Evolutionary conservation across 225 moss, liverwort and hornwort genomes (phyloP).

Genomic region (Marchantia paleacea): DNA sequence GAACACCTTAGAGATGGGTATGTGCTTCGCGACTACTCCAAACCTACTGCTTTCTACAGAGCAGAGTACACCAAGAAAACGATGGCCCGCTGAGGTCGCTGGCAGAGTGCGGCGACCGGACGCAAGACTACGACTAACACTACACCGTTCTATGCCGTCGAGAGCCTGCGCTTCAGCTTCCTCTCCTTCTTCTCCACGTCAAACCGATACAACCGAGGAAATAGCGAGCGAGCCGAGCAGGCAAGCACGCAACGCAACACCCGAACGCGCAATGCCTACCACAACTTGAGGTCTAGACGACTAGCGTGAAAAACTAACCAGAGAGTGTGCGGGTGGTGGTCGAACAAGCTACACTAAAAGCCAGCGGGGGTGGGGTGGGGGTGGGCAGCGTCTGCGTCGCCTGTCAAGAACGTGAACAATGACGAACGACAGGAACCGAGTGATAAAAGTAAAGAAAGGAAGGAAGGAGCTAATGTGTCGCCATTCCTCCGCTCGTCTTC

Average conservation of each 20-base stretch:
- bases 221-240: neutral
- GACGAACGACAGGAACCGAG: conserved; percentile 16
- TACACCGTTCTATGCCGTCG: neutral
- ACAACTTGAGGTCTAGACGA: conserved; percentile 1
- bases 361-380: neutral
- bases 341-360: neutral
- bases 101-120: conserved; percentile 8
- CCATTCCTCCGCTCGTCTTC: conserved; percentile 2
- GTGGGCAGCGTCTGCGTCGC: neutral
- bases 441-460: conserved; percentile 16
- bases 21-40: neutral
- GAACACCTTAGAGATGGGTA: neutral
- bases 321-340: neutral
- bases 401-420: conserved; percentile 21
- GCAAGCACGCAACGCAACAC: neutral
- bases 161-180: neutral
- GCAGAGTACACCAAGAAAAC: neutral
- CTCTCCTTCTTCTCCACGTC: neutral
- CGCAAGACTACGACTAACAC: neutral
- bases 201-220: neutral
- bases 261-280: neutral
- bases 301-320: neutral
- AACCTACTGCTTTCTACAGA: too few species aligned
- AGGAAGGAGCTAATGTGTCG: conserved; percentile 4
- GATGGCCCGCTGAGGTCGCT: neutral